A percentile compares a stretch with the other conserved stretches of the same genome.
Evolutionary conservation across 768 basidiomycete genomes (phyloP).

Genomic region (Cubamyces lactineus): DNA sequence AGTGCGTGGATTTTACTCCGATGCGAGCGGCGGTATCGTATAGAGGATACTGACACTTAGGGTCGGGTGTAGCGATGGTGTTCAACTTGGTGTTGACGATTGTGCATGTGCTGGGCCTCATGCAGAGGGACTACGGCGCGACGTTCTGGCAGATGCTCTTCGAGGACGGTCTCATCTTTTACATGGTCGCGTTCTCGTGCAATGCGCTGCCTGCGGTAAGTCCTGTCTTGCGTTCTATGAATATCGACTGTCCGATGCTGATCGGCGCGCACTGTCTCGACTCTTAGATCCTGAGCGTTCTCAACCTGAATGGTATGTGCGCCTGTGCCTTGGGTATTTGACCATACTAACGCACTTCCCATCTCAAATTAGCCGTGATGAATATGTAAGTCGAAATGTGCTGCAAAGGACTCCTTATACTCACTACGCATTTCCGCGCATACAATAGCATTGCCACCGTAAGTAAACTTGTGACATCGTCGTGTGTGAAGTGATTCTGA

Average conservation of each 20-base stretch:
- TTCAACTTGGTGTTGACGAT: conserved; percentile 66
- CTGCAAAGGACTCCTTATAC: not conserved
- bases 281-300: conserved; percentile 54
- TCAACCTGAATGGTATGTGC: conserved; percentile 61
- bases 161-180: conserved; percentile 74
- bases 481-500: not conserved
- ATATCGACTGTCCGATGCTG: not conserved
- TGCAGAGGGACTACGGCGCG: conserved; percentile 50
- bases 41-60: conserved; percentile 7
- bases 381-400: conserved; percentile 51
- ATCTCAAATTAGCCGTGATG: conserved; percentile 50
- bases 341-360: conserved; percentile 6
- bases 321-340: not conserved
- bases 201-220: conserved; percentile 71
- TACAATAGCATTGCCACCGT: conserved; percentile 54
- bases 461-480: conserved; percentile 1
- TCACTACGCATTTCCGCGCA: conserved; percentile 10
- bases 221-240: conserved; percentile 27
- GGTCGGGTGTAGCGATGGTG: conserved; percentile 56
- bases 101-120: conserved; percentile 56
- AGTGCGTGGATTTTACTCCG: conserved; percentile 47
- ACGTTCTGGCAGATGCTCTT: conserved; percentile 73
- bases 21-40: not conserved
- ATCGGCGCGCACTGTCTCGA: not conserved
- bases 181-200: conserved; percentile 63